These are phyloP conservation scores for Calonectria pteridis DNA, from an alignment of 2,329 filamentous ascomycete genomes.

Conservation along the genomic window DNA sequence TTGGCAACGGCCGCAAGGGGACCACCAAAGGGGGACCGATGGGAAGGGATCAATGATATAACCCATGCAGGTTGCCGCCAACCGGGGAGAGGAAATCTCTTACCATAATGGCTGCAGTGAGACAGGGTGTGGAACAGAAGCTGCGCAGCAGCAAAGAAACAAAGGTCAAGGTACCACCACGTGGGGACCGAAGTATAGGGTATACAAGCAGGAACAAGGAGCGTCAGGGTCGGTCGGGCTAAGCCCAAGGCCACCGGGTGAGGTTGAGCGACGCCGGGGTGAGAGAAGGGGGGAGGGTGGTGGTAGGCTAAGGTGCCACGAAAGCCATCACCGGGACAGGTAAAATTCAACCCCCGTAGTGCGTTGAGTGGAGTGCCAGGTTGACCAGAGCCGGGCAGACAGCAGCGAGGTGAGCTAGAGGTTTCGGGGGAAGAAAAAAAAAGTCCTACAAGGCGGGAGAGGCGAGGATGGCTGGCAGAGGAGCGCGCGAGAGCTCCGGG, in stretches of 20 bases:
- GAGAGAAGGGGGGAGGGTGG: constrained; percentile 48
- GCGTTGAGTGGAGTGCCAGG: constrained; percentile 45
- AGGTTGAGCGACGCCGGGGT: constrained; percentile 48
- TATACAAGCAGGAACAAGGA: constrained; percentile 51
- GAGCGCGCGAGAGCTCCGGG: constrained; percentile 34
- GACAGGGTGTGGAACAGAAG: constrained; percentile 50
- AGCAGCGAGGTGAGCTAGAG: constrained; percentile 39
- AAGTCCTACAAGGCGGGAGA: constrained; percentile 37
- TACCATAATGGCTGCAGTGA: constrained; percentile 62
- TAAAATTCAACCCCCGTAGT: constrained; percentile 44
- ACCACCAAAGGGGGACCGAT: constrained; percentile 43
- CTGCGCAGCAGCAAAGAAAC: constrained; percentile 47
- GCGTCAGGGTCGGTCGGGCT: constrained; percentile 45
- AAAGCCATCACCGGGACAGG: constrained; percentile 49
- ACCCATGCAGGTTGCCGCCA: constrained; percentile 59
- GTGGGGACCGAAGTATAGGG: constrained; percentile 51
- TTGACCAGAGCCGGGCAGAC: constrained; percentile 37
- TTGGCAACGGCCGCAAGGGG: constrained; percentile 43
- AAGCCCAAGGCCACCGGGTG: constrained; percentile 44
- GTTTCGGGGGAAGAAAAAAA: constrained; percentile 33
- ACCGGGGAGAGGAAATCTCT: constrained; percentile 55
- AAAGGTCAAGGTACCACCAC: constrained; percentile 53
- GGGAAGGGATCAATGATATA: constrained; percentile 56
- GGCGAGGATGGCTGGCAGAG: constrained; percentile 34
- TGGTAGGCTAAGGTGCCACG: constrained; percentile 52